A percentile compares a stretch with the other conserved stretches of the same genome.
phyloP scores from a whole-genome alignment of 2,329 filamentous ascomycete species.

The Microthyrium microscopicum region DNA sequence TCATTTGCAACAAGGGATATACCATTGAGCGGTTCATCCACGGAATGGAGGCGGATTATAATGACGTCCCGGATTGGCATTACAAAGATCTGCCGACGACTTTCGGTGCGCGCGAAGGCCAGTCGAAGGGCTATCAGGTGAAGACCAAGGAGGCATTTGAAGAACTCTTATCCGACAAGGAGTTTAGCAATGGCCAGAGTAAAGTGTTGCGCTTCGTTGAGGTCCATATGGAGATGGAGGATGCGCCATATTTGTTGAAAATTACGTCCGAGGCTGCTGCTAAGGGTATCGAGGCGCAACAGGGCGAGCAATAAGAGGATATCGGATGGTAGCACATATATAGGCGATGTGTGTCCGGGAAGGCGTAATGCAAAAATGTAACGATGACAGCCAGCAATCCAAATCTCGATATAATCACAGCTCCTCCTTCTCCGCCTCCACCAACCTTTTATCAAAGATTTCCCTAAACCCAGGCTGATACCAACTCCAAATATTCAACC shows the following conservation, averaged over 20 bases:
- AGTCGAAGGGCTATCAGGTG: constrained; percentile 46
- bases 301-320: no score
- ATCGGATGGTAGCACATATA: no score
- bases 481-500: constrained; percentile 51
- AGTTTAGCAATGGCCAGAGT: constrained; percentile 34
- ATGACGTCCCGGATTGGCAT: constrained; percentile 63
- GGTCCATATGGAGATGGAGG: constrained; percentile 62
- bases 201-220: constrained; percentile 55
- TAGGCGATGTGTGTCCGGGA: no score
- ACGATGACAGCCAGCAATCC: no score
- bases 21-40: constrained; percentile 84
- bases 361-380: no score
- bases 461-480: constrained; percentile 23
- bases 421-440: neutral
- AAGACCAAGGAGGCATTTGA: constrained; percentile 55
- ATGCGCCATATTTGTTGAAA: constrained; percentile 55
- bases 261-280: constrained; percentile 56
- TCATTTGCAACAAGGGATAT: constrained; percentile 78
- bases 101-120: constrained; percentile 45
- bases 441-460: neutral
- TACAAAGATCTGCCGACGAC: constrained; percentile 50
- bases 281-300: constrained; percentile 40
- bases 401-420: no score
- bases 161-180: constrained; percentile 43
- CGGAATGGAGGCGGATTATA: constrained; percentile 63